Percentiles rank a stretch among this genome's conserved stretches.
Evolutionary conservation across 768 basidiomycete species (phyloP).

Genomic region (Asterophora lycoperdoides): DNA sequence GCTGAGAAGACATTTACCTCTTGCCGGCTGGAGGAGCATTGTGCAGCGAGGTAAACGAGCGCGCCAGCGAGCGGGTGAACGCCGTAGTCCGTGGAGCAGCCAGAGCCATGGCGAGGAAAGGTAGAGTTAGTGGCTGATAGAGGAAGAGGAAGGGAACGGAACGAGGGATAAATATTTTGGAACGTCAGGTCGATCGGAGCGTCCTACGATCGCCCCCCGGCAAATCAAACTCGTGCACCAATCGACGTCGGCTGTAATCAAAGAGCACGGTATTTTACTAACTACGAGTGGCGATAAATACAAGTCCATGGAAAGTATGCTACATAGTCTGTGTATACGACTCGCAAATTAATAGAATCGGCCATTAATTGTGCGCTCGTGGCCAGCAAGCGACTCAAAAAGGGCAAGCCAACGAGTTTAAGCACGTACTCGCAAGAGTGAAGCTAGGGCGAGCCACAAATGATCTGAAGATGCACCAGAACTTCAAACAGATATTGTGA

Average conservation of each 20-base stretch:
- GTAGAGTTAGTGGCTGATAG: constrained; percentile 17
- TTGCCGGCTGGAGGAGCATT: constrained; percentile 35
- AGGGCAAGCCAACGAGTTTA: too few species aligned
- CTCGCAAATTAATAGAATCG: background rate
- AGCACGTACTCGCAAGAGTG: too few species aligned
- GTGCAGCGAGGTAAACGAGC: constrained; percentile 44
- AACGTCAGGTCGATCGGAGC: background rate
- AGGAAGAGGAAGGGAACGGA: constrained; percentile 16
- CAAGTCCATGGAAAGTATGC: too few species aligned
- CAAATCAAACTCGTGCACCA: background rate
- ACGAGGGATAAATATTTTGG: constrained; percentile 3
- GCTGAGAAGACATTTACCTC: constrained; percentile 31
- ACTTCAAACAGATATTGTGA: too few species aligned
- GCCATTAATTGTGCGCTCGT: too few species aligned
- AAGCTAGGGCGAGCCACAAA: too few species aligned
- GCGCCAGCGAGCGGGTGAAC: constrained; percentile 26
- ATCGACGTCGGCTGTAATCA: too few species aligned
- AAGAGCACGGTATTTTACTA: too few species aligned
- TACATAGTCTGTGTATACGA: too few species aligned
- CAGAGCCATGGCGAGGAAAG: constrained; percentile 10
- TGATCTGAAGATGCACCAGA: too few species aligned
- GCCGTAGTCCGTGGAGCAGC: constrained; percentile 14
- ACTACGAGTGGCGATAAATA: too few species aligned
- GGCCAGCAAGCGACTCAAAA: too few species aligned
- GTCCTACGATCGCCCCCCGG: constrained; percentile 1